Conservation (phyloP, 1,284 basidiomycete genomes). For the Cryptococcus sp. region DNA sequence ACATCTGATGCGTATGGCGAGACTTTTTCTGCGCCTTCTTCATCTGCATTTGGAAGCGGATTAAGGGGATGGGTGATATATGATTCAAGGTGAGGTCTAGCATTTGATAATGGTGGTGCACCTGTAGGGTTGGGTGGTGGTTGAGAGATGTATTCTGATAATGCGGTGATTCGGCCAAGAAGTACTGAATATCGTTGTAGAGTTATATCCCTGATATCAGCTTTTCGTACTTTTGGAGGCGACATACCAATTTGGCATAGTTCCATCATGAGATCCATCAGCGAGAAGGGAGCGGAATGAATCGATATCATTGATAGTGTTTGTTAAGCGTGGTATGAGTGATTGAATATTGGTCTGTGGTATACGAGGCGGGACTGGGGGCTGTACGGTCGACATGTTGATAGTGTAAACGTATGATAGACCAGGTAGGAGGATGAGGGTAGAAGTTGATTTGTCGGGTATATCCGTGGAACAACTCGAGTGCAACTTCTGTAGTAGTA, state of each 20-base stretch:
- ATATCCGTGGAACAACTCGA: neutral
- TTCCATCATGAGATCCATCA: conserved; percentile 26
- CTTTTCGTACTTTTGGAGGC: neutral
- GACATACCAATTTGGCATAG: conserved; percentile 38
- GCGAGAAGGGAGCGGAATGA: conserved; percentile 27
- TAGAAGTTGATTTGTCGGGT: conserved; percentile 1
- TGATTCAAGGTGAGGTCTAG: conserved; percentile 11
- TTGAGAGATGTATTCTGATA: conserved; percentile 26
- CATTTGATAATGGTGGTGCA: neutral
- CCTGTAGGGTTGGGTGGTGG: conserved; percentile 4
- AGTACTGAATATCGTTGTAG: conserved; percentile 40
- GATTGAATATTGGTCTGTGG: conserved; percentile 27
- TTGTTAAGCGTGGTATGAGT: conserved; percentile 35
- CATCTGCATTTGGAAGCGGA: conserved; percentile 17
- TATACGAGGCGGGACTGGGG: conserved; percentile 26
- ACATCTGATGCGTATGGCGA: conserved; percentile 26
- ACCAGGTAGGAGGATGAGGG: neutral
- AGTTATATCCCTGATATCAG: conserved; percentile 29
- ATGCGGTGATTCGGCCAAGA: conserved; percentile 31
- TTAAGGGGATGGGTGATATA: conserved; percentile 38
- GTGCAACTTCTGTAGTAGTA: too few relatives aligned
- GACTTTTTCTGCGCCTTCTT: conserved; percentile 9
- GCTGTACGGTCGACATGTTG: conserved; percentile 1
- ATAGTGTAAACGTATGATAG: too few relatives aligned
- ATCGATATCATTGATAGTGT: conserved; percentile 45